Percentiles rank a stretch among this genome's conserved stretches.
Evolutionary conservation across 345 rosid species (phyloP).

Genomic region (Firmiana major): DNA sequence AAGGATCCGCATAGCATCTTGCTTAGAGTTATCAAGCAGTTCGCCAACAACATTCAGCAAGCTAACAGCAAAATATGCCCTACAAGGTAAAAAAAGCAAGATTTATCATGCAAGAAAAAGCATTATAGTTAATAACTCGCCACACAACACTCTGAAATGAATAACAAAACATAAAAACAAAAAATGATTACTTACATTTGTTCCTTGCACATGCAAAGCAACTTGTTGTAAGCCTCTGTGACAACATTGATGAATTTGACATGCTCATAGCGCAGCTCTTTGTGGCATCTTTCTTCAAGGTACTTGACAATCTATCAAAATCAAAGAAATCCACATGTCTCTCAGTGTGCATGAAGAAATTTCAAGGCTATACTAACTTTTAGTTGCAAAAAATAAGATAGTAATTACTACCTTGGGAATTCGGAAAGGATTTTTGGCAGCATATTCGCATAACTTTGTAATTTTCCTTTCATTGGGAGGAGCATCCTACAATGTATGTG

Average conservation of each 20-base stretch:
- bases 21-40: conserved; percentile 71
- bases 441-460: conserved; percentile 86
- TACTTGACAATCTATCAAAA: conserved; percentile 67
- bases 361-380: background rate
- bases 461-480: conserved; percentile 78
- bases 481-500: conserved; percentile 50
- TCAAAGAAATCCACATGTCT: background rate
- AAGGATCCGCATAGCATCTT: conserved; percentile 55
- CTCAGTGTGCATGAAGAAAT: background rate
- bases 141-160: background rate
- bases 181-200: conserved; percentile 62
- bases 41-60: conserved; percentile 73
- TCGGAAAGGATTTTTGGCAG: conserved; percentile 77
- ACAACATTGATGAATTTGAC: conserved; percentile 60
- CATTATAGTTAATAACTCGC: background rate
- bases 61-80: conserved; percentile 81
- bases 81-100: conserved; percentile 24
- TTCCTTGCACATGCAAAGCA: conserved; percentile 74
- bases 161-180: background rate
- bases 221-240: conserved; percentile 63
- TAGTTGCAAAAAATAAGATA: background rate
- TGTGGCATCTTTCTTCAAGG: conserved; percentile 91
- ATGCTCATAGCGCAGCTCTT: conserved; percentile 75
- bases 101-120: background rate
- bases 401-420: conserved; percentile 71